These are phyloP conservation scores for Mycena indigotica DNA, from an alignment of 768 basidiomycete species.

Conservation along the genomic window DNA sequence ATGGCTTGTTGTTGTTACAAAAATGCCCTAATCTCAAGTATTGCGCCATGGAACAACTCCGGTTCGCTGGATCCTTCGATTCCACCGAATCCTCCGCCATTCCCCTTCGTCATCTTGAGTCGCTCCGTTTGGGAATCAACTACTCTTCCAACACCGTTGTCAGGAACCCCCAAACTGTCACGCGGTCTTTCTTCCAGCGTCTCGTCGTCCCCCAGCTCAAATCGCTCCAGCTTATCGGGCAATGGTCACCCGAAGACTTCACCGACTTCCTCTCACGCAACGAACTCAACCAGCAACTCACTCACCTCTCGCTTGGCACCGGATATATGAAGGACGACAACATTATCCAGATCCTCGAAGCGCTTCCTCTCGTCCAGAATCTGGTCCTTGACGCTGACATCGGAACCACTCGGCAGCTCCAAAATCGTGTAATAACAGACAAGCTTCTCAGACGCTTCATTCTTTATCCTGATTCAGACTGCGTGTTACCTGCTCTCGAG, in stretches of 20 bases:
- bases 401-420: slow-evolving; percentile 12
- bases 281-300: slow-evolving; percentile 7
- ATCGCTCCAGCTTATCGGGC: slow-evolving; percentile 14
- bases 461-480: slow-evolving; percentile 16
- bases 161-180: background rate
- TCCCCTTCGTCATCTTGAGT: slow-evolving; percentile 1
- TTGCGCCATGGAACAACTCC: slow-evolving; percentile 9
- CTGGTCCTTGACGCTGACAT: slow-evolving; percentile 19
- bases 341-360: slow-evolving; percentile 11
- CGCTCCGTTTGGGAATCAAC: slow-evolving; percentile 11
- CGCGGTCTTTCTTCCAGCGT: slow-evolving; percentile 7
- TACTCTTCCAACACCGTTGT: background rate
- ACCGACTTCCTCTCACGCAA: slow-evolving; percentile 13
- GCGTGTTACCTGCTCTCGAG: slow-evolving; percentile 10
- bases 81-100: background rate
- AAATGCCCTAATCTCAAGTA: slow-evolving; percentile 11
- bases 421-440: slow-evolving; percentile 18
- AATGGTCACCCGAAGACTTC: slow-evolving; percentile 6
- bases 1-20: slow-evolving; percentile 3
- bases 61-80: background rate
- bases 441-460: slow-evolving; percentile 15
- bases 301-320: slow-evolving; percentile 5
- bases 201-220: slow-evolving; percentile 7
- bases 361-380: slow-evolving; percentile 1
- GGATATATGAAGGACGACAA: slow-evolving; percentile 18